Base-by-base conservation (phyloP, 2,329 filamentous ascomycete genomes). In the Ophiocordyceps camponoti-saundersi region DNA sequence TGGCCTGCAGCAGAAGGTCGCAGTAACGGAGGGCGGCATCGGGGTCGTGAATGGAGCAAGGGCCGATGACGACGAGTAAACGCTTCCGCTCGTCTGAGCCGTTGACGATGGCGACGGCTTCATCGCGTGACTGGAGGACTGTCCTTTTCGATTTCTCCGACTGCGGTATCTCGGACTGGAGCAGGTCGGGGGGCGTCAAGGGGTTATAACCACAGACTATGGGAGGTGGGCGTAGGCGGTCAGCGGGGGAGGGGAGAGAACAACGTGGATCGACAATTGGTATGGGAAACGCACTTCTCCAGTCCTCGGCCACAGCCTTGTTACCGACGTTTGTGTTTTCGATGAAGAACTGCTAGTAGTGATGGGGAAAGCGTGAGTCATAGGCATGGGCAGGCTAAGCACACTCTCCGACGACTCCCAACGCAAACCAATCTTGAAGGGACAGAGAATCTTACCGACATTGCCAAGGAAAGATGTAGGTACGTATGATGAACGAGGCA, bases 11-110 rank as follows among this genome's bases (percentile, higher is more conserved):
- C 52, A 98, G 73, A 53, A 82, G 73, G 59, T 88, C 80, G 73
- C 88, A 94, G 79, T 98, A 98, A 61, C 90, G 86, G 54, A 95
- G 77, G 12, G 90, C 90, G 52, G 87, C 84, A 47, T 81, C 71
- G 18, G 92, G 90, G 62, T 98, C 92, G 70, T 98, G 92, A 64
- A 98, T 95, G 22, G 87, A 95, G 73, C 92, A 98, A 23, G 92
- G 92, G 1, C 92, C 92, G 52, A 96, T 80, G 59, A 96, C 82
- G 53, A 98, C 73, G 41, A 79, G 68, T 47, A 79, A 65, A 42
- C 75, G 69, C 46, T 73, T 61, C 54, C 82, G 77, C 51, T 73
- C 66, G 47, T 83, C 77, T 32, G 68, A 75, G 52, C 76, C 79
- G 51, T 80, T 81, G 59, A 88, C 79, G 22, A 87, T 67, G n/a